A percentile compares a stretch with the other conserved stretches of the same genome.
Conservation (phyloP, 2,329 filamentous ascomycete species). For the Teratosphaeria pseudoeucalypti region DNA sequence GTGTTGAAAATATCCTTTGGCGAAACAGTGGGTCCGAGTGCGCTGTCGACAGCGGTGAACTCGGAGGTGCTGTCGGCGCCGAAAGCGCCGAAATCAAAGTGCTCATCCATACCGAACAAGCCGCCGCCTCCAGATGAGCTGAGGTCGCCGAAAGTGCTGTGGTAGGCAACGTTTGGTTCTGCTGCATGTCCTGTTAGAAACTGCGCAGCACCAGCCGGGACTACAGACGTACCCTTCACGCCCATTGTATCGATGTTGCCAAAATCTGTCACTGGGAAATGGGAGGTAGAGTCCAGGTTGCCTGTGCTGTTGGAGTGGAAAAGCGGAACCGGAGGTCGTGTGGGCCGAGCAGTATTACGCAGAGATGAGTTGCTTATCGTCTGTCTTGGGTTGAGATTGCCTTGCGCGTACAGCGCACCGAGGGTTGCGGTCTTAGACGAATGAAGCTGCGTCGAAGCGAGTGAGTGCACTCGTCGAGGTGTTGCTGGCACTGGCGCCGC, state of each 20-base stretch:
- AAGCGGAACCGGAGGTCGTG: conserved; percentile 58
- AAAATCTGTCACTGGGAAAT: conserved; percentile 24
- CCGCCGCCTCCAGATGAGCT: conserved; percentile 20
- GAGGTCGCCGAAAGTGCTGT: conserved; percentile 37
- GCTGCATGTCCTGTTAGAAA: conserved; percentile 21
- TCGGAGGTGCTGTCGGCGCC: conserved; percentile 21
- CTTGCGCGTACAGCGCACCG: conserved; percentile 55
- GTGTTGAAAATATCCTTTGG: conserved; percentile 71
- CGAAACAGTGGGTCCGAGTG: conserved; percentile 57
- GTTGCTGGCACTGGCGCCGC: conserved; percentile 29
- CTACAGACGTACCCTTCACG: conserved; percentile 40
- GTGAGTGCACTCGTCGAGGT: conserved; percentile 40
- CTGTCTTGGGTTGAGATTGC: conserved; percentile 33
- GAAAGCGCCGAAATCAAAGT: conserved; percentile 11
- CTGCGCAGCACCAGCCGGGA: conserved; percentile 13
- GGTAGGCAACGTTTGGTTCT: conserved; percentile 37
- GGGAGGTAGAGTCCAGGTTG: conserved; percentile 12
- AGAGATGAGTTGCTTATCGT: conserved; percentile 12
- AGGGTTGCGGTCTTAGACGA: conserved; percentile 42
- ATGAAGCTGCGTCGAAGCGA: conserved; percentile 44
- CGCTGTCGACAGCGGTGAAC: conserved; percentile 17
- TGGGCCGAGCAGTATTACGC: conserved; percentile 10
- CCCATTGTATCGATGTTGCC: conserved; percentile 40
- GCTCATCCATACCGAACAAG: conserved; percentile 15
- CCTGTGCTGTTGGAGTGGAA: conserved; percentile 44